Percentiles rank a stretch among this genome's conserved stretches.
phyloP scores from a whole-genome alignment of 805 yeast species.

The Saccharomycopsis capsularis region DNA sequence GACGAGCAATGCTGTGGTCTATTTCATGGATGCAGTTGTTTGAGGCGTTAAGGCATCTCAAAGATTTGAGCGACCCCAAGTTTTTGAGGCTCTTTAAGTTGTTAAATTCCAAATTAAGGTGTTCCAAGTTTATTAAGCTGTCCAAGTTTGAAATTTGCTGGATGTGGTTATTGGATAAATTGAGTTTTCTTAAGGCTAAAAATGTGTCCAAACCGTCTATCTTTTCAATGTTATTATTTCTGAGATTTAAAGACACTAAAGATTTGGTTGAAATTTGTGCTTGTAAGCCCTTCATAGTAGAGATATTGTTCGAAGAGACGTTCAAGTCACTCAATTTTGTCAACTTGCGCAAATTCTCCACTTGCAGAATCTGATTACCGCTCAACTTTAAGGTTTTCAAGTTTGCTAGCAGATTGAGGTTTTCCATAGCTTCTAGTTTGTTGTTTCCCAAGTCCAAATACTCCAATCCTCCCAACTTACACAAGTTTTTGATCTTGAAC shows the following conservation, averaged over 20 bases:
- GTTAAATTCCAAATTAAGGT: neutral
- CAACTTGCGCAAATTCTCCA: neutral
- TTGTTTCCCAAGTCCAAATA: constrained; percentile 1
- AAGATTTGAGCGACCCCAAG: neutral
- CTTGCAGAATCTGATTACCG: neutral
- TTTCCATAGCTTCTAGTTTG: neutral
- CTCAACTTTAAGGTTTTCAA: constrained; percentile 8
- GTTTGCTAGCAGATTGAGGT: neutral
- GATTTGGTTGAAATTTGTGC: neutral
- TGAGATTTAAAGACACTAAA: neutral
- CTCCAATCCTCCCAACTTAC: neutral
- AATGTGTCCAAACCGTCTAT: neutral
- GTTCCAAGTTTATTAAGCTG: neutral
- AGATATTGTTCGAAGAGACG: neutral
- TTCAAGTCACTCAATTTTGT: neutral
- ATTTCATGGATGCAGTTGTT: constrained; percentile 1
- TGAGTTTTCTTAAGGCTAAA: neutral
- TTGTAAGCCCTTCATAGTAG: neutral
- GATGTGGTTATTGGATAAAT: neutral
- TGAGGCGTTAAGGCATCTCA: constrained; percentile 1
- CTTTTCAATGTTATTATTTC: neutral
- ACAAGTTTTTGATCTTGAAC: neutral
- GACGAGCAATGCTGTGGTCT: neutral
- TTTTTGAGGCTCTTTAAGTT: neutral
- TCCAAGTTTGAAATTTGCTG: neutral